Percentiles rank a stretch among this genome's conserved stretches.
Conservation (phyloP, 1,284 basidiomycete species). For the Quambalaria eucalypti region DNA sequence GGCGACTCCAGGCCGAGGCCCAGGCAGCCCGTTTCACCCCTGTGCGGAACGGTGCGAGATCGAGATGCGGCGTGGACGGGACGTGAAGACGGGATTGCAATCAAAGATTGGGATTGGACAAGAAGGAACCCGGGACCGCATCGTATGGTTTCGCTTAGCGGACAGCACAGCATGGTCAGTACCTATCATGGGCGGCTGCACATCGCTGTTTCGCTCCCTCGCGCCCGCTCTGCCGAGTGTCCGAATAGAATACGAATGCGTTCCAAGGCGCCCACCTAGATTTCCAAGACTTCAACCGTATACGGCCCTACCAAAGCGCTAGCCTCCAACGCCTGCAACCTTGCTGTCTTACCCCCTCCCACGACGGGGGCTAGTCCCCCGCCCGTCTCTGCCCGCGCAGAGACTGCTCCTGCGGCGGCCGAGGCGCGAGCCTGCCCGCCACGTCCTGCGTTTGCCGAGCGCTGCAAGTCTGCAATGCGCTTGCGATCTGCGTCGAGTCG, state of each 20-base stretch:
- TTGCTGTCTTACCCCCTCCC: slow-evolving; percentile 13
- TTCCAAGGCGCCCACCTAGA: too few relatives aligned
- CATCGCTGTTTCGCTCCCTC: background rate
- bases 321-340: slow-evolving; percentile 17
- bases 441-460: background rate
- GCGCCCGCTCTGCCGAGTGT: background rate
- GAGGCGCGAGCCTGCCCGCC: background rate
- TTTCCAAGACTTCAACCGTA: slow-evolving; percentile 19
- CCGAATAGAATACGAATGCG: background rate
- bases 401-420: background rate
- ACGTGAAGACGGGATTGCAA: background rate
- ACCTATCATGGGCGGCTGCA: too few relatives aligned
- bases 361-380: slow-evolving; percentile 21
- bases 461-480: background rate
- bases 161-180: too few relatives aligned
- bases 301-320: slow-evolving; percentile 29
- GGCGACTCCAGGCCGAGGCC: background rate
- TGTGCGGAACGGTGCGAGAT: background rate
- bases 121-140: background rate
- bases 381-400: slow-evolving; percentile 24
- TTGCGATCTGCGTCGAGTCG: slow-evolving; percentile 18
- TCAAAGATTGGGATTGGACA: background rate
- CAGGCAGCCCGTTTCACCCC: background rate
- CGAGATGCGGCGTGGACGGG: background rate
- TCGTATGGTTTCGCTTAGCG: too few relatives aligned